Conservation (phyloP, 345 rosid genomes). For the Cardamine occulta region DNA sequence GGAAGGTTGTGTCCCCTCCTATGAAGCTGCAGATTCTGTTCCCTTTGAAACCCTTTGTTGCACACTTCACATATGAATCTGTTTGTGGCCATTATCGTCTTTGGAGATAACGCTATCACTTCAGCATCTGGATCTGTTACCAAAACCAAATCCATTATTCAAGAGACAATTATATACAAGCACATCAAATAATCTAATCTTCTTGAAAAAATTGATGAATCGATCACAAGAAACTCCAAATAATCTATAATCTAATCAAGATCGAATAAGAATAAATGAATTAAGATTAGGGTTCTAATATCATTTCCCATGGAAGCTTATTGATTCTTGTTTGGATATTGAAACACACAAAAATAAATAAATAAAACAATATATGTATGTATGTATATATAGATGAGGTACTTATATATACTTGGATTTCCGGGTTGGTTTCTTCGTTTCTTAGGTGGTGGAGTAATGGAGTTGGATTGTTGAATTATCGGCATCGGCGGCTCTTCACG, state of each 20-base stretch:
- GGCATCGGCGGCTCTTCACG: constrained; percentile 25
- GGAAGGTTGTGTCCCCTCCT: constrained; percentile 89
- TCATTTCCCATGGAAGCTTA: not conserved
- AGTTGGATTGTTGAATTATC: constrained; percentile 39
- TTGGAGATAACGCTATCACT: constrained; percentile 82
- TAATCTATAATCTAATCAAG: not conserved
- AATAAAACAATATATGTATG: not conserved
- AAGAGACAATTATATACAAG: constrained; percentile 6
- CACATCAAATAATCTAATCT: constrained; percentile 18
- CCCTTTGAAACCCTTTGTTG: constrained; percentile 86
- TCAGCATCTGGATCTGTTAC: constrained; percentile 81
- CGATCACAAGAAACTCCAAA: not conserved
- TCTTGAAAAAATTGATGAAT: not conserved
- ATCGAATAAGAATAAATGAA: not conserved
- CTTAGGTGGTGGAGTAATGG: constrained; percentile 61
- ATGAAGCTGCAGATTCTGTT: constrained; percentile 81
- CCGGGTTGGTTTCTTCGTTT: constrained; percentile 81
- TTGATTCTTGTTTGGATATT: not conserved
- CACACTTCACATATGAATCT: constrained; percentile 82
- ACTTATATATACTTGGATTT: constrained; percentile 75
- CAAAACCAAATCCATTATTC: not conserved
- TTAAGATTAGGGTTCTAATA: constrained; percentile 23
- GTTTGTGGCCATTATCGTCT: constrained; percentile 84
- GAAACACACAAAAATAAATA: not conserved
- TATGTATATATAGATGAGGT: constrained; percentile 14